Base-by-base conservation (phyloP, 2,329 filamentous ascomycete genomes). In the Diaporthe citri region DNA sequence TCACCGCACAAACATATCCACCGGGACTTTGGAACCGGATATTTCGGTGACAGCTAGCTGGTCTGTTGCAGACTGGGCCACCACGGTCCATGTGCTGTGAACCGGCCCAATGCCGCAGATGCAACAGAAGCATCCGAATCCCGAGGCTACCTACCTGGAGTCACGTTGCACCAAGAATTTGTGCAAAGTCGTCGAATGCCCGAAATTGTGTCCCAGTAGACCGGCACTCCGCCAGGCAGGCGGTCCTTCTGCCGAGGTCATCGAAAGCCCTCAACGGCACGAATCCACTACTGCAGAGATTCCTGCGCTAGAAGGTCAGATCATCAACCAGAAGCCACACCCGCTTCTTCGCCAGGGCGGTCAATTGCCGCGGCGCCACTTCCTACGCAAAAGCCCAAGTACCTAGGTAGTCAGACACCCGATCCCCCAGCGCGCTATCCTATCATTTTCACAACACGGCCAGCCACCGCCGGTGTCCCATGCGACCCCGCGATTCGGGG, bases 261-360 rank as follows among this genome's bases (percentile, higher is more conserved):
- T 43, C 31, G 9, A 25, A 43, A 43, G 22, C 62, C 62, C 43
- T 66, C 43, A 22, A 57, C 17, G n/a, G 31, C 51, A 70, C 51
- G 2, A 13, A 9, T 56, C 41, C 41, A 48, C 69, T 71, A 60
- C 36, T 55, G 56, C 57, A 52, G 13, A 31, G 36, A n/a, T 41
- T 72, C 56, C 56, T 55, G 46, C 70, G 34, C 70, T 72, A 64
- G 43, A 34, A 55, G n/a, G 57, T 55, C 57, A 55, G 60, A 72
- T 39, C 34, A 56, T 51, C 22, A 36, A 70, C 8, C 6, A 64
- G 36, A 57, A 72, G 71, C 71, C 71, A 72, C 59, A 55, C 71
- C 71, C 57, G 71, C 71, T 64, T 4, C 48, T 12, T 17, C 25
- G 12, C 46, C 17, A 34, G 31, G 34, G 28, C 46, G 22, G 43